Evolutionary conservation across 2,329 filamentous ascomycete species (phyloP).

Genomic region (Trichoderma sp.): DNA sequence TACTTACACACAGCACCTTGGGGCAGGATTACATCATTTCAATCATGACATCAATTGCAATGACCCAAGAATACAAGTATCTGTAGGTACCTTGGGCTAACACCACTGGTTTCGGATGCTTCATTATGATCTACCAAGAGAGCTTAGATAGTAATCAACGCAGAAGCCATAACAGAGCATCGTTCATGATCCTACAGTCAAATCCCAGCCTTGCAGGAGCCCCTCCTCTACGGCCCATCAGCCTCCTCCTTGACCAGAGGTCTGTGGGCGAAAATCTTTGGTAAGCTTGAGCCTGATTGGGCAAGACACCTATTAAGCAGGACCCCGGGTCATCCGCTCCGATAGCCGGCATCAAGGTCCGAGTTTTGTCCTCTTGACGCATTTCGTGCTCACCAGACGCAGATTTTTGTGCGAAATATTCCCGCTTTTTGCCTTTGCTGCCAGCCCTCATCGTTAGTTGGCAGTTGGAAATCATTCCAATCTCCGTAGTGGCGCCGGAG

Average conservation of each 20-base stretch:
- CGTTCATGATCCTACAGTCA: not conserved
- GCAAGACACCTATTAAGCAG: not conserved
- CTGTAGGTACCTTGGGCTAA: not conserved
- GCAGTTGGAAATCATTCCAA: not conserved
- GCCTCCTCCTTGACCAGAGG: not conserved
- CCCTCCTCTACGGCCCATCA: not conserved
- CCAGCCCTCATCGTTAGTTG: not conserved
- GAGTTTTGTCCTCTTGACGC: not conserved
- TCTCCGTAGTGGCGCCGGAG: not conserved
- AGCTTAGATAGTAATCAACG: not conserved
- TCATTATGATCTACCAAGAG: not conserved
- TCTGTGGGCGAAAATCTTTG: not conserved
- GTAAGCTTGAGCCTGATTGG: not conserved
- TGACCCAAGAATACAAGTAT: no score
- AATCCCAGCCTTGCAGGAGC: not conserved
- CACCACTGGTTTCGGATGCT: not conserved
- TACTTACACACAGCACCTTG: no score
- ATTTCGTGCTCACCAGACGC: not conserved
- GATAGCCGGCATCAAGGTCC: not conserved
- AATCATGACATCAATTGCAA: no score
- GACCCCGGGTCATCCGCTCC: constrained; percentile 3
- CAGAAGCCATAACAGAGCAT: not conserved
- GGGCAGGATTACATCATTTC: no score
- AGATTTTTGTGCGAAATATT: not conserved
- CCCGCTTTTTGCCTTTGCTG: not conserved